Base-by-base conservation (phyloP, 1,139 yeast species). In the Candida mesenterica region DNA sequence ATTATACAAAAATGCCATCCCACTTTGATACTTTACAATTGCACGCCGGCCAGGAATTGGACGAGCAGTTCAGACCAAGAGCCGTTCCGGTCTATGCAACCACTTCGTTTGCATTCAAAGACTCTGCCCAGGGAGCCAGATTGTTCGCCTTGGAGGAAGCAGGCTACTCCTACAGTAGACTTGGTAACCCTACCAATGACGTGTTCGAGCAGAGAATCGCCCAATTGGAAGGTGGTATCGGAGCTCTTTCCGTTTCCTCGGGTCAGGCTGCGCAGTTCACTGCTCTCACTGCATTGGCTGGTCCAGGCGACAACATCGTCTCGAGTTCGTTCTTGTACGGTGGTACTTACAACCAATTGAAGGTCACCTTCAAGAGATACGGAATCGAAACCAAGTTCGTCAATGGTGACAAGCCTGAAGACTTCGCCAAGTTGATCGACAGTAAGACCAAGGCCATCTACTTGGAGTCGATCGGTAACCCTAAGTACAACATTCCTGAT, bases 231-330 rank as follows among this genome's bases (percentile, higher is more conserved):
- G 84, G 85, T 41, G 98, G 97, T 54, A 80, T 81, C 38, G 95
- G 84, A 44, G 97, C 95, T 3, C 66, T 90, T 42, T 94, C 96
- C n/a, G 82, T 84, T 24, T 63, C 95, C 20, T 89, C 97, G 9
- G 97, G 98, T 43, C 97, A 89, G 65, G 92, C 97, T 37, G 97
- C 97, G 26, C 97, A 89, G 61, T 77, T 88, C 50, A 59, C 86
- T 42, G 95, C 97, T 24, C 71, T 89, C 55, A 72, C 87, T 28
- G 89, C 89, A 40, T 74, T 89, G 51, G 95, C 96, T 28, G 89
- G 84, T 51, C 62, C 77, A 36, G 97, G 97, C 49, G 96, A 88
- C 60, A 92, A 92, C 65, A 76, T 92, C 50, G 76, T 92, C 39
- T 79, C 96, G 27, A 82, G 96, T 24, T 77, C 95, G n/a, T 87